Evolutionary conservation across 352 stramenopile species (phyloP).

Genomic region (Globisporangium nunn): DNA sequence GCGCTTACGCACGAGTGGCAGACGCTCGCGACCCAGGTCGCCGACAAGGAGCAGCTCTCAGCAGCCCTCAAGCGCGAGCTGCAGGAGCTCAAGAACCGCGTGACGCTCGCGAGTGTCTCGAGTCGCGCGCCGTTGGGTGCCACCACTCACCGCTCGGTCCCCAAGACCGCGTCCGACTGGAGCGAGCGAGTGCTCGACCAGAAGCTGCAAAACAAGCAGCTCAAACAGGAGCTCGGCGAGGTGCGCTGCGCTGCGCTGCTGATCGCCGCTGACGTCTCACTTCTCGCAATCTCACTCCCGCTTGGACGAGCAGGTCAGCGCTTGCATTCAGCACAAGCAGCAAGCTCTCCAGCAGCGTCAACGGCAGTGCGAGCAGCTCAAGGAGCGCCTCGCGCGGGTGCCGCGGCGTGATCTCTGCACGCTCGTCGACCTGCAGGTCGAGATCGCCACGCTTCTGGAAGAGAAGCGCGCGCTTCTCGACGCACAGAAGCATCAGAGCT

Average conservation of each 20-base stretch:
- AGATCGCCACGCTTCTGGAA: conserved; percentile 36
- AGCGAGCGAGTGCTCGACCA: conserved; percentile 31
- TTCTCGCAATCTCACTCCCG: not conserved
- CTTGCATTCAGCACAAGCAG: conserved; percentile 12
- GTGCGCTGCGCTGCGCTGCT: conserved; percentile 5
- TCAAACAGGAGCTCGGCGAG: conserved; percentile 23
- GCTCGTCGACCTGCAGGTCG: conserved; percentile 43
- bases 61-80: conserved; percentile 36
- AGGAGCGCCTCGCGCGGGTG: conserved; percentile 21
- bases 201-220: conserved; percentile 33
- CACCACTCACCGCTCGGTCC: not conserved
- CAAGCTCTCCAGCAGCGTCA: conserved; percentile 12
- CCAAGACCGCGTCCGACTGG: conserved; percentile 33
- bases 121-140: not conserved
- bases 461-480: conserved; percentile 31
- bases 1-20: conserved; percentile 26
- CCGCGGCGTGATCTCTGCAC: conserved; percentile 38
- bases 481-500: conserved; percentile 15
- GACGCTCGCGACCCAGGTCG: conserved; percentile 22
- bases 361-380: conserved; percentile 27
- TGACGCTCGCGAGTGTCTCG: conserved; percentile 30
- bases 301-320: conserved; percentile 6
- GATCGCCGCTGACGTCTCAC: not conserved
- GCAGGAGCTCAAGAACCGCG: conserved; percentile 39
- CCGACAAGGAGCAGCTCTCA: conserved; percentile 27